A percentile compares a stretch with the other conserved stretches of the same genome.
Conservation (phyloP, 139 green algal genomes). For the Haematococcus sp. region DNA sequence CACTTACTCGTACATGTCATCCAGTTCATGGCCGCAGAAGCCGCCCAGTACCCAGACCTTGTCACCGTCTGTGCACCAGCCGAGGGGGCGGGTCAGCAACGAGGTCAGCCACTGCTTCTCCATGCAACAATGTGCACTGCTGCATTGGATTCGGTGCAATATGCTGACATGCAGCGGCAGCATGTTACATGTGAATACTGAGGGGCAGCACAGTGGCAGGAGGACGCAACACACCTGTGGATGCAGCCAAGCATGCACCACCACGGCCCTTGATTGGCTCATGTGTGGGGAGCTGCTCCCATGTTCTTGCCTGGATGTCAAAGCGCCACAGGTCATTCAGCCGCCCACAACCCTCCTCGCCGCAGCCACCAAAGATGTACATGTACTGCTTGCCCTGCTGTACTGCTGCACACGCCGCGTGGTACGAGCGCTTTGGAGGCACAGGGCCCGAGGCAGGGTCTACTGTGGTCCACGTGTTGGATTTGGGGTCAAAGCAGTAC, state of each 20-base stretch:
- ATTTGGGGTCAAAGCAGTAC: conserved; percentile 24
- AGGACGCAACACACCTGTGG: no score
- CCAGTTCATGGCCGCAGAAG: conserved; percentile 42
- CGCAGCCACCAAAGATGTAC: conserved; percentile 64
- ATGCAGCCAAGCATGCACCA: conserved; percentile 24
- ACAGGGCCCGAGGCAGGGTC: background rate
- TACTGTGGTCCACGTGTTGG: conserved; percentile 15
- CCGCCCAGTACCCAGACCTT: conserved; percentile 44
- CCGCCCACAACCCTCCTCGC: conserved; percentile 27
- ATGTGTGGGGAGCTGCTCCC: conserved; percentile 38
- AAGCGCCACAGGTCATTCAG: conserved; percentile 52
- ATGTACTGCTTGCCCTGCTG: no score
- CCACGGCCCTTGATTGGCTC: conserved; percentile 4
- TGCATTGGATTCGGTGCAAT: no score
- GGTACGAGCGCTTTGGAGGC: conserved; percentile 32
- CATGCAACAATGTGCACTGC: no score
- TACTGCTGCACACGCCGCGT: conserved; percentile 9
- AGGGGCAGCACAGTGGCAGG: no score
- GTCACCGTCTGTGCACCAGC: conserved; percentile 9
- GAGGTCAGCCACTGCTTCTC: no score
- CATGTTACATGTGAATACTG: no score
- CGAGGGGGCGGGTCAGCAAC: no score
- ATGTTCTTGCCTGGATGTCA: conserved; percentile 26
- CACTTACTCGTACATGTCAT: conserved; percentile 29
- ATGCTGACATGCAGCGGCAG: no score